These are phyloP conservation scores for Nyctanthes arbortristis DNA, from an alignment of 257 asterid species.

Conservation along the genomic window DNA sequence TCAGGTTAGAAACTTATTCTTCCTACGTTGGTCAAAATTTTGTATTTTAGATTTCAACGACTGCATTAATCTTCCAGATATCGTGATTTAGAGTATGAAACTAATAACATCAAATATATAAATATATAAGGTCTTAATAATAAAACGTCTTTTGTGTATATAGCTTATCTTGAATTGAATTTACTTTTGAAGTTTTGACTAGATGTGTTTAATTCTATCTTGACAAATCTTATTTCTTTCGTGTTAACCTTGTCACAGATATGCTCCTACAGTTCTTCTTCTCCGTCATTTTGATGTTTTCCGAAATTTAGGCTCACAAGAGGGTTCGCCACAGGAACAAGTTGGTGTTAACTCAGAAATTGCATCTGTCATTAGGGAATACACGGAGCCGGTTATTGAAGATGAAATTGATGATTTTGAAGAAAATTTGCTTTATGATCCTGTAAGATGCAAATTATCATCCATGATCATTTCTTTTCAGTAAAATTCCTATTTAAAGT, in stretches of 20 bases:
- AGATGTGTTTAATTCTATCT: conserved; percentile 13
- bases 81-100: not conserved
- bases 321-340: conserved; percentile 81
- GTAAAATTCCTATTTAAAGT: too few relatives aligned
- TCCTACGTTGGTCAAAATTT: not conserved
- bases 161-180: not conserved
- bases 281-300: conserved; percentile 95
- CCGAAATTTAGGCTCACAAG: conserved; percentile 63
- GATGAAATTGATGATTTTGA: conserved; percentile 50
- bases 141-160: not conserved
- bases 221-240: conserved; percentile 16
- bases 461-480: conserved; percentile 6
- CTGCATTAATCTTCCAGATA: not conserved
- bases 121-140: not conserved
- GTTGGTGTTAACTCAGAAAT: conserved; percentile 79
- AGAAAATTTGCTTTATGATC: conserved; percentile 41
- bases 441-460: conserved; percentile 47
- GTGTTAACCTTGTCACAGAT: conserved; percentile 48
- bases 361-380: conserved; percentile 82
- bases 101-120: not conserved
- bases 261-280: conserved; percentile 81
- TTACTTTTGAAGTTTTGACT: not conserved
- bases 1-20: not conserved
- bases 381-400: conserved; percentile 64
- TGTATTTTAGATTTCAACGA: not conserved